These are phyloP conservation scores for Goffeauzyma gilvescens DNA, from an alignment of 768 basidiomycete species.

Conservation along the genomic window DNA sequence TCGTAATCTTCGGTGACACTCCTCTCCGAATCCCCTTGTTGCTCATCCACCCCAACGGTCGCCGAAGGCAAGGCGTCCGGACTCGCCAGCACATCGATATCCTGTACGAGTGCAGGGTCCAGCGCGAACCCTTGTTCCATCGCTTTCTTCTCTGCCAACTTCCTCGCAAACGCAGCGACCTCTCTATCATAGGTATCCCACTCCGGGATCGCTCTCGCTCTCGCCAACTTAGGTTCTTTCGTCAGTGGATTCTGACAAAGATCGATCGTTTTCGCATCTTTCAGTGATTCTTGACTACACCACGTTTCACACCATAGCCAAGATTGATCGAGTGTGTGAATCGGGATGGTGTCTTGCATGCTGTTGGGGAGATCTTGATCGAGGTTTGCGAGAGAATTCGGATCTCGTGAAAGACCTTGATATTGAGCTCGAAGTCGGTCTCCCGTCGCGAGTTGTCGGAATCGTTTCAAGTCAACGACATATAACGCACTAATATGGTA, in stretches of 20 bases:
- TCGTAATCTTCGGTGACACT: too few relatives aligned
- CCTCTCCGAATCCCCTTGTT: too few relatives aligned
- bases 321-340: constrained; percentile 71
- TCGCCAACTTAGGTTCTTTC: constrained; percentile 91
- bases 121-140: constrained; percentile 35
- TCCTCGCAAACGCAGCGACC: constrained; percentile 61
- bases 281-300: constrained; percentile 44
- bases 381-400: constrained; percentile 77
- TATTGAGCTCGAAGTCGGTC: constrained; percentile 48
- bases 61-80: background rate
- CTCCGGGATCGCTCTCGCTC: constrained; percentile 87
- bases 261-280: constrained; percentile 43
- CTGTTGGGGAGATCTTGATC: constrained; percentile 98
- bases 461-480: constrained; percentile 82
- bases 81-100: background rate
- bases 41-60: too few relatives aligned
- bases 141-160: constrained; percentile 40
- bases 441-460: constrained; percentile 51
- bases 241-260: constrained; percentile 92
- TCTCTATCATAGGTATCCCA: constrained; percentile 91
- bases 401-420: constrained; percentile 82
- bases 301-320: constrained; percentile 99
- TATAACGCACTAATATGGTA: constrained; percentile 98
- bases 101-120: background rate
- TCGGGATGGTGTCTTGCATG: constrained; percentile 75